A percentile compares a stretch with the other conserved stretches of the same genome.
phyloP scores from a whole-genome alignment of 1,284 basidiomycete genomes.

The Neotropicomus parvogracilis region DNA sequence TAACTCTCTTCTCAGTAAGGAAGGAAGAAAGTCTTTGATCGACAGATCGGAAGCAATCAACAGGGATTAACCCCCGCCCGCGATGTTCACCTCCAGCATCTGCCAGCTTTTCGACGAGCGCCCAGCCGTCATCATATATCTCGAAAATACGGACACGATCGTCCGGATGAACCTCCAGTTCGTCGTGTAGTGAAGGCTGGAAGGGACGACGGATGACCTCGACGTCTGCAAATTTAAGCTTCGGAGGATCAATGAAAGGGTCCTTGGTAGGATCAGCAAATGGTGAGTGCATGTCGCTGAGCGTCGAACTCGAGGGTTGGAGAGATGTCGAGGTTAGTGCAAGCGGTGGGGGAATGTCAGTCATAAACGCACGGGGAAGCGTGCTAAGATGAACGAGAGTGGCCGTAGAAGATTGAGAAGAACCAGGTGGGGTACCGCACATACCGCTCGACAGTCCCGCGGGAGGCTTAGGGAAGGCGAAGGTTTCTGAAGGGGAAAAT shows the following conservation, averaged over 20 bases:
- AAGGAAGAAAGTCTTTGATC: conserved; percentile 50
- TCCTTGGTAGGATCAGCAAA: conserved; percentile 30
- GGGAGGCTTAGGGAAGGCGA: conserved; percentile 64
- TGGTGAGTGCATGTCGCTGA: conserved; percentile 5
- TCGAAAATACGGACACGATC: conserved; percentile 52
- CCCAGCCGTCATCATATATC: conserved; percentile 69
- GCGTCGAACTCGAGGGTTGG: background rate
- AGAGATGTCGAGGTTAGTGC: background rate
- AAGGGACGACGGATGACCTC: conserved; percentile 56
- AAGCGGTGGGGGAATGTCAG: conserved; percentile 9
- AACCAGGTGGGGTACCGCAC: background rate
- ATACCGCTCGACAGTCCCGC: conserved; percentile 10
- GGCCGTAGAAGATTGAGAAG: conserved; percentile 17
- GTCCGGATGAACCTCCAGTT: conserved; percentile 48
- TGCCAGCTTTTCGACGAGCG: conserved; percentile 45
- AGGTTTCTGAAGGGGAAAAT: conserved; percentile 61
- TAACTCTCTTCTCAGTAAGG: conserved; percentile 47
- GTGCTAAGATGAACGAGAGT: conserved; percentile 22
- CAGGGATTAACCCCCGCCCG: conserved; percentile 47
- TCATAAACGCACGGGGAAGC: conserved; percentile 18
- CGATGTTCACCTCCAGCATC: background rate
- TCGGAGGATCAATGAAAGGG: conserved; percentile 39
- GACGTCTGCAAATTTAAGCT: conserved; percentile 36
- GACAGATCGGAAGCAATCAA: conserved; percentile 54
- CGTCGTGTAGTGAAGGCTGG: conserved; percentile 54